phyloP scores from a whole-genome alignment of 345 rosid genomes.

The Clarkia xantiana region DNA sequence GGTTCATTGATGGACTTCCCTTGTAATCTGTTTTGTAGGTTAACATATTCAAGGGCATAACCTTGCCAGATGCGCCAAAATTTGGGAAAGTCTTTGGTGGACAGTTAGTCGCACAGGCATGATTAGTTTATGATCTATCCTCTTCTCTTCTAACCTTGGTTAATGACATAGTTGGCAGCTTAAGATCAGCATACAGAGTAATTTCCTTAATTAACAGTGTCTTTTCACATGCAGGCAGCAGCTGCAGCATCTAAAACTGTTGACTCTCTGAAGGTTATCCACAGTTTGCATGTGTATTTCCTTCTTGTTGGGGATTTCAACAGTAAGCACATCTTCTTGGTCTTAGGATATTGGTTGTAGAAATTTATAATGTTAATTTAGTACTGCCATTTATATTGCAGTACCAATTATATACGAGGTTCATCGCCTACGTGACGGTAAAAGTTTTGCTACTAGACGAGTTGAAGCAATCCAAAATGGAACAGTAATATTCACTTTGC shows the following conservation, averaged over 20 bases:
- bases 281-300: conserved; percentile 83
- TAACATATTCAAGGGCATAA: conserved; percentile 71
- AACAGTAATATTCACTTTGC: conserved; percentile 54
- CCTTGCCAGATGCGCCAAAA: conserved; percentile 76
- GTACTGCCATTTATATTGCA: conserved; percentile 15
- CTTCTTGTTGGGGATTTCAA: conserved; percentile 80
- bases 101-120: conserved; percentile 85
- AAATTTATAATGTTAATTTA: background rate
- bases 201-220: background rate
- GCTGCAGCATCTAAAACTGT: conserved; percentile 97
- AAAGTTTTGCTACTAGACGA: conserved; percentile 75
- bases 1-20: conserved; percentile 1
- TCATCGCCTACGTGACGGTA: conserved; percentile 82
- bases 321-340: conserved; percentile 31
- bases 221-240: conserved; percentile 49
- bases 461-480: conserved; percentile 94
- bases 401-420: conserved; percentile 77
- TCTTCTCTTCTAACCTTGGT: background rate
- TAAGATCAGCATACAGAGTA: background rate
- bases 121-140: conserved; percentile 3
- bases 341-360: background rate
- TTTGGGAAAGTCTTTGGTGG: conserved; percentile 96
- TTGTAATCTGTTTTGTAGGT: conserved; percentile 32
- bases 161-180: background rate
- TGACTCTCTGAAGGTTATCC: conserved; percentile 78